Evolutionary conservation across 1,284 basidiomycete genomes (phyloP).

Genomic region (Irpex rosettiformis): DNA sequence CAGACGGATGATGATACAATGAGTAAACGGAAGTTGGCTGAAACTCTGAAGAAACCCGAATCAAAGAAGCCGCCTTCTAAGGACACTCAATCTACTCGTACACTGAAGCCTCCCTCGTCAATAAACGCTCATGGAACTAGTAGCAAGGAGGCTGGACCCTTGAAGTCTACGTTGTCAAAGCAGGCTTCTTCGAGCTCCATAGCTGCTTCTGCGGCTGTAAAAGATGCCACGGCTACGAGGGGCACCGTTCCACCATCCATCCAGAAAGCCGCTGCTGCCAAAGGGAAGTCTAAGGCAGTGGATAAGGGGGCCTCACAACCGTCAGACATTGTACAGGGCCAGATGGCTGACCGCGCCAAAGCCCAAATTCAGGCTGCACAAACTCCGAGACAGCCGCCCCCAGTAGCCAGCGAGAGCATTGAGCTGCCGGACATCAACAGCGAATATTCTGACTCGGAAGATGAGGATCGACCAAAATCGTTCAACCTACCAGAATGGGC

Average conservation of each 20-base stretch:
- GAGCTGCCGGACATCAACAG: conserved; percentile 14
- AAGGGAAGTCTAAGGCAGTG: conserved; percentile 38
- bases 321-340: conserved; percentile 57
- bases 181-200: conserved; percentile 21
- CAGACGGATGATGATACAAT: conserved; percentile 47
- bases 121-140: conserved; percentile 17
- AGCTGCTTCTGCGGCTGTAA: conserved; percentile 14
- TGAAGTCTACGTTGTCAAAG: conserved; percentile 28
- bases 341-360: conserved; percentile 66
- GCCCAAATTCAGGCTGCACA: conserved; percentile 58
- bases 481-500: conserved; percentile 85
- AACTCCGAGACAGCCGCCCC: conserved; percentile 38
- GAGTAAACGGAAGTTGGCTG: conserved; percentile 67
- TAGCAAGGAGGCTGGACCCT: conserved; percentile 25
- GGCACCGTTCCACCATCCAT: conserved; percentile 18
- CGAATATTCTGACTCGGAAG: conserved; percentile 42
- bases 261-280: conserved; percentile 27
- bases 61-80: conserved; percentile 52
- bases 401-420: conserved; percentile 10
- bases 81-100: conserved; percentile 31
- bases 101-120: conserved; percentile 31
- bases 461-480: conserved; percentile 71
- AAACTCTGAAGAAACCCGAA: conserved; percentile 56
- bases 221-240: conserved; percentile 11
- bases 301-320: conserved; percentile 46